Evolutionary conservation across 805 yeast species (phyloP).

Genomic region (Yamadazyma olivae): DNA sequence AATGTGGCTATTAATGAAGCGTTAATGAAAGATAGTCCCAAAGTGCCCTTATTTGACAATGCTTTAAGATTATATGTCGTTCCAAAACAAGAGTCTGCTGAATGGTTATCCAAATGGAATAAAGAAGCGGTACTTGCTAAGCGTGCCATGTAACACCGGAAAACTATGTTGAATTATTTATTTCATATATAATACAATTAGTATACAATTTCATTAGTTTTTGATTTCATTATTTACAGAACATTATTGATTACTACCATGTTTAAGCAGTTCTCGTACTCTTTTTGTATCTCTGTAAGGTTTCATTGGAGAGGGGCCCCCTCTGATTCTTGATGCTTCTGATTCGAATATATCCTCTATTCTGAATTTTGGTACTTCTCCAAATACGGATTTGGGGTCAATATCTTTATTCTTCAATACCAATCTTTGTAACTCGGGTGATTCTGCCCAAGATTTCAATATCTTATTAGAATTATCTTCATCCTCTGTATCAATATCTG

Average conservation of each 20-base stretch:
- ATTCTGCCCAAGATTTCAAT: constrained; percentile 37
- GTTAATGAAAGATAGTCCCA: constrained; percentile 58
- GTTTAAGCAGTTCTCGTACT: constrained; percentile 1
- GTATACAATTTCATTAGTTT: neutral
- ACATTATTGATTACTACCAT: too few relatives aligned
- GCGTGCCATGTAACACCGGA: constrained; percentile 14
- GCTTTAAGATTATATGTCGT: constrained; percentile 72
- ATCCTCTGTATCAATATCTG: constrained; percentile 42
- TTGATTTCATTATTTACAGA: neutral
- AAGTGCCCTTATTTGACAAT: constrained; percentile 74
- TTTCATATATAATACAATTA: constrained; percentile 1
- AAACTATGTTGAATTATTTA: neutral
- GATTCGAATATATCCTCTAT: constrained; percentile 67
- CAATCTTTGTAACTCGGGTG: constrained; percentile 30
- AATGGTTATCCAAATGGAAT: constrained; percentile 68
- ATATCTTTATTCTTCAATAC: constrained; percentile 30
- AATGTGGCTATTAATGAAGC: constrained; percentile 65
- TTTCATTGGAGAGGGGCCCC: constrained; percentile 51
- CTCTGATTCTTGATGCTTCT: constrained; percentile 48
- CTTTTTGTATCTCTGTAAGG: constrained; percentile 2
- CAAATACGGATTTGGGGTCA: constrained; percentile 71
- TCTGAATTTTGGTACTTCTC: constrained; percentile 65
- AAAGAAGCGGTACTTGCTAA: constrained; percentile 56
- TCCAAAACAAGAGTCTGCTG: constrained; percentile 63
- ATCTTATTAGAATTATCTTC: constrained; percentile 19